These are phyloP conservation scores for Lodderomyces metapsilosis DNA, from an alignment of 1,139 yeast genomes.

Conservation along the genomic window DNA sequence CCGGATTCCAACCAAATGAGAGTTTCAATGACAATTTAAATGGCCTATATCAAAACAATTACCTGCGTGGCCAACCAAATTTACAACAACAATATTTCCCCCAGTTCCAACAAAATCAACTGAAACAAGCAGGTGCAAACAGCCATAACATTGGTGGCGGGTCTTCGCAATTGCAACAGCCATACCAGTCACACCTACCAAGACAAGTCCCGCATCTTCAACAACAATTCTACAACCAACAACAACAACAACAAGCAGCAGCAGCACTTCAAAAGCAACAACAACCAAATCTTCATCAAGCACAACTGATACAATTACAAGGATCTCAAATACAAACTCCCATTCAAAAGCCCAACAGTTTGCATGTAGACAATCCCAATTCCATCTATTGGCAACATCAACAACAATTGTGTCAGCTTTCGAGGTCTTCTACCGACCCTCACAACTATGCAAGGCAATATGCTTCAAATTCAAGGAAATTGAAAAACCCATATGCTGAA, in stretches of 20 bases:
- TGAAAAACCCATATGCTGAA: conserved; percentile 45
- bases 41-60: conserved; percentile 32
- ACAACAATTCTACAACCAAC: conserved; percentile 21
- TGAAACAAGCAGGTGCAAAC: conserved; percentile 10
- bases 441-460: conserved; percentile 93
- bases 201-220: conserved; percentile 24
- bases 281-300: conserved; percentile 16
- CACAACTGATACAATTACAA: conserved; percentile 20
- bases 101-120: conserved; percentile 27
- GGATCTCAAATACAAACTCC: conserved; percentile 24
- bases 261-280: conserved; percentile 21
- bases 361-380: conserved; percentile 47
- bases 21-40: conserved; percentile 27
- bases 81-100: conserved; percentile 25
- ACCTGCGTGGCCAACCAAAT: conserved; percentile 29
- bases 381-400: conserved; percentile 87
- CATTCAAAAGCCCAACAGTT: conserved; percentile 27
- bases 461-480: conserved; percentile 72
- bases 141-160: conserved; percentile 6
- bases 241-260: conserved; percentile 20
- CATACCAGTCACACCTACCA: conserved; percentile 21
- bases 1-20: conserved; percentile 25
- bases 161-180: conserved; percentile 29
- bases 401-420: conserved; percentile 71
- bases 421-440: conserved; percentile 71